Evolutionary conservation across 371 early-diverging fungal species (phyloP).

Genomic region (Mortierella sp.): DNA sequence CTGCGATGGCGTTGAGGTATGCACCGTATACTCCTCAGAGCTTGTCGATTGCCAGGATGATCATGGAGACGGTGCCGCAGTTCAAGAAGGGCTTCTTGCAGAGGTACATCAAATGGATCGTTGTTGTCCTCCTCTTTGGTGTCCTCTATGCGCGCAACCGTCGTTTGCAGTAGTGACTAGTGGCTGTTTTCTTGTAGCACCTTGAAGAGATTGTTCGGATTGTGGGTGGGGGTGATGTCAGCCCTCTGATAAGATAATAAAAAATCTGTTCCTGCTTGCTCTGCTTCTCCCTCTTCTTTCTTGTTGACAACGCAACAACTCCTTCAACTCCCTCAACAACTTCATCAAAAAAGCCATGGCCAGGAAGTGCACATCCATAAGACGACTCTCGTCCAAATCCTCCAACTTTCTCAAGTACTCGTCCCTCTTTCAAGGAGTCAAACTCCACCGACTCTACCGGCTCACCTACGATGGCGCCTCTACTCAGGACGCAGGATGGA

Average conservation of each 20-base stretch:
- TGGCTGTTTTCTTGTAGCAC: background rate
- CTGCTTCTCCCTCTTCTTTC: background rate
- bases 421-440: background rate
- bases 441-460: background rate
- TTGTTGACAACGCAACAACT: background rate
- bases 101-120: constrained; percentile 47
- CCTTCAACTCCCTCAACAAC: background rate
- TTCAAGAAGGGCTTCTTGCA: constrained; percentile 41
- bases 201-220: background rate
- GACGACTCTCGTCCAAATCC: background rate
- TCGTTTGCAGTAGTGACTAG: background rate
- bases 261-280: background rate
- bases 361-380: background rate
- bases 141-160: constrained; percentile 26
- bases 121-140: constrained; percentile 49
- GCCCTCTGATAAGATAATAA: background rate
- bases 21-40: constrained; percentile 70
- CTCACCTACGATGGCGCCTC: background rate
- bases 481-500: background rate
- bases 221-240: background rate
- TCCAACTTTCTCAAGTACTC: background rate
- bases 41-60: constrained; percentile 52
- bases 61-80: constrained; percentile 57
- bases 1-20: constrained; percentile 62
- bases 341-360: background rate